These are phyloP conservation scores for Penicillium maclennaniae DNA, from an alignment of 495 filamentous ascomycete species.

Conservation along the genomic window DNA sequence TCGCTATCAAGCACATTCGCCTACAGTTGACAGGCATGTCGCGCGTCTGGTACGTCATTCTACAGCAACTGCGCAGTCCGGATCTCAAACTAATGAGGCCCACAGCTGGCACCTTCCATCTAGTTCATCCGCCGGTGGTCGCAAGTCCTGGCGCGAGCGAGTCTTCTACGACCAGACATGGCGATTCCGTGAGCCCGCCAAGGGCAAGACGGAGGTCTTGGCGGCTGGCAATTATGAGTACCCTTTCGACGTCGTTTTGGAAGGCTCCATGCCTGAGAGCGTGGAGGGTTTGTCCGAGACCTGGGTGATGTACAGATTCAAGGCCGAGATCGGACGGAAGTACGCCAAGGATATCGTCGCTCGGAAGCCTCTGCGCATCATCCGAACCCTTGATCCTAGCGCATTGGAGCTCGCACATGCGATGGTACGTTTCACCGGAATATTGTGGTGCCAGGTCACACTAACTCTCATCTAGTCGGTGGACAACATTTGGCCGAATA, in stretches of 20 bases:
- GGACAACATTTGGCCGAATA: constrained; percentile 92
- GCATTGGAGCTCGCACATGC: constrained; percentile 80
- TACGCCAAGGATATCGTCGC: constrained; percentile 75
- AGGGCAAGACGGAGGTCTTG: constrained; percentile 57
- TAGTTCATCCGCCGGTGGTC: constrained; percentile 39
- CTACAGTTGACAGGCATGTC: constrained; percentile 68
- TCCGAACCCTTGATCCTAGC: constrained; percentile 77
- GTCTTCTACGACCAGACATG: constrained; percentile 55
- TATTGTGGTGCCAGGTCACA: background rate
- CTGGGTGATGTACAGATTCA: constrained; percentile 81
- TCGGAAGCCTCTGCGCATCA: constrained; percentile 76
- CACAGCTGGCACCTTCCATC: constrained; percentile 48
- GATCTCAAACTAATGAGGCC: constrained; percentile 7
- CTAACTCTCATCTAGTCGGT: constrained; percentile 52
- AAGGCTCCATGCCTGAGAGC: constrained; percentile 76
- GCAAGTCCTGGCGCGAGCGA: constrained; percentile 50
- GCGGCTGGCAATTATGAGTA: constrained; percentile 84
- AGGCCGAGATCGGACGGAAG: constrained; percentile 79
- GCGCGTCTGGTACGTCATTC: constrained; percentile 59
- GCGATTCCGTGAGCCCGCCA: constrained; percentile 48
- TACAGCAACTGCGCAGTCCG: background rate
- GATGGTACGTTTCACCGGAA: constrained; percentile 54
- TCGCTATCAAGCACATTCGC: constrained; percentile 69
- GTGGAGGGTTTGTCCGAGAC: constrained; percentile 80
- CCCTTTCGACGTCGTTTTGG: constrained; percentile 75